These are phyloP conservation scores for Colletotrichum navitas DNA, from an alignment of 2,329 filamentous ascomycete genomes.

Conservation along the genomic window DNA sequence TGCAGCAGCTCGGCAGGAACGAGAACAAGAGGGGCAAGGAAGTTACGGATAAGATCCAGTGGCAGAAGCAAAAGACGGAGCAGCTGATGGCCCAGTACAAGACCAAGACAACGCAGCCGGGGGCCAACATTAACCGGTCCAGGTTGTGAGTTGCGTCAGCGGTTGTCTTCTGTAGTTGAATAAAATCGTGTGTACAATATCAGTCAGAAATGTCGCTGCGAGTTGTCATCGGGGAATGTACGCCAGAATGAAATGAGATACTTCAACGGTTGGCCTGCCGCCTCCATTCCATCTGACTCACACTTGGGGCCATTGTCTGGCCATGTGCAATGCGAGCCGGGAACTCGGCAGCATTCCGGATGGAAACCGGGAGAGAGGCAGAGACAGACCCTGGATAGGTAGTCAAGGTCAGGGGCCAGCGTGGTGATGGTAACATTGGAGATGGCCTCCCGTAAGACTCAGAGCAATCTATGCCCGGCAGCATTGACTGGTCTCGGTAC, in stretches of 20 bases:
- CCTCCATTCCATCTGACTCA: constrained; percentile 36
- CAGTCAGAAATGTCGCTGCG: background rate
- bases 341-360: background rate
- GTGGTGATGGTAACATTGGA: constrained; percentile 34
- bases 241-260: constrained; percentile 5
- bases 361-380: background rate
- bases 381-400: constrained; percentile 17
- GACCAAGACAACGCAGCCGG: constrained; percentile 61
- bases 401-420: constrained; percentile 21
- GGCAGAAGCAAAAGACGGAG: constrained; percentile 74
- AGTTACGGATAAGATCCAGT: constrained; percentile 71
- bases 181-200: constrained; percentile 20
- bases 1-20: constrained; percentile 83
- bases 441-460: constrained; percentile 23
- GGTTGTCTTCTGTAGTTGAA: constrained; percentile 16
- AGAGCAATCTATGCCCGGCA: constrained; percentile 18
- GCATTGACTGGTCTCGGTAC: constrained; percentile 27
- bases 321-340: constrained; percentile 4
- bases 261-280: constrained; percentile 34
- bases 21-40: constrained; percentile 79
- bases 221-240: background rate
- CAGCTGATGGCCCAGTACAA: constrained; percentile 74
- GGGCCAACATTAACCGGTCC: constrained; percentile 62
- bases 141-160: constrained; percentile 55
- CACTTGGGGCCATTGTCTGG: constrained; percentile 17